Conservation (phyloP, 768 basidiomycete species). For the Xerocomus potaroensis region DNA sequence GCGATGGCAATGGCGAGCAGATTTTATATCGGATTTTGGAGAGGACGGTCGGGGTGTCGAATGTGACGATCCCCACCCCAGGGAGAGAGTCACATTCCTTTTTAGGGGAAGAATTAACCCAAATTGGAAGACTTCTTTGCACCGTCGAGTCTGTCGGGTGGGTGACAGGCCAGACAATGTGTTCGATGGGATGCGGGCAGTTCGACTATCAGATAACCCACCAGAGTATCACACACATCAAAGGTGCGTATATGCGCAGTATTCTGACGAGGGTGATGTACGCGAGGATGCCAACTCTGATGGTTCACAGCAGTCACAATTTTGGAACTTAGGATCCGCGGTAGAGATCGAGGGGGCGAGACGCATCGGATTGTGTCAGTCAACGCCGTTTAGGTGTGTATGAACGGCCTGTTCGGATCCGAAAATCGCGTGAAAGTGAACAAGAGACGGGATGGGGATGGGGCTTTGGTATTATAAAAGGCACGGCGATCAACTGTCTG, state of each 20-base stretch:
- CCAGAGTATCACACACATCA: too few species aligned
- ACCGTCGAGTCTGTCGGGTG: constrained; percentile 15
- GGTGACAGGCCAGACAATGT: constrained; percentile 23
- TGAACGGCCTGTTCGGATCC: too few species aligned
- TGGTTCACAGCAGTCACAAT: constrained; percentile 23
- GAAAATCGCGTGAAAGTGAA: constrained; percentile 13
- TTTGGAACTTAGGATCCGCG: constrained; percentile 24
- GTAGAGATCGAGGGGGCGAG: constrained; percentile 8
- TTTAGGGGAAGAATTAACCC: constrained; percentile 29
- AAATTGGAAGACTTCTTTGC: constrained; percentile 30
- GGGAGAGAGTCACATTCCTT: constrained; percentile 30
- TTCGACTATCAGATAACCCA: constrained; percentile 27
- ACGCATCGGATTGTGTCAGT: too few species aligned
- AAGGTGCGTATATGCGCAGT: too few species aligned
- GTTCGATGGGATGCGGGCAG: constrained; percentile 14
- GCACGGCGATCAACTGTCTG: constrained; percentile 29
- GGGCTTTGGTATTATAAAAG: neutral
- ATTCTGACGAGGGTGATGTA: too few species aligned
- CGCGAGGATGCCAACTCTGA: constrained; percentile 17
- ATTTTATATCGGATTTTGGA: constrained; percentile 34
- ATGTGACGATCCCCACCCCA: constrained; percentile 32
- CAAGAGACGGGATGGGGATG: neutral
- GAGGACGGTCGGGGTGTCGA: constrained; percentile 17
- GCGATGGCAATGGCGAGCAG: constrained; percentile 16
- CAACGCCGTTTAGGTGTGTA: too few species aligned